Conservation (phyloP, 495 filamentous ascomycete genomes). For the Monascus purpureus region DNA sequence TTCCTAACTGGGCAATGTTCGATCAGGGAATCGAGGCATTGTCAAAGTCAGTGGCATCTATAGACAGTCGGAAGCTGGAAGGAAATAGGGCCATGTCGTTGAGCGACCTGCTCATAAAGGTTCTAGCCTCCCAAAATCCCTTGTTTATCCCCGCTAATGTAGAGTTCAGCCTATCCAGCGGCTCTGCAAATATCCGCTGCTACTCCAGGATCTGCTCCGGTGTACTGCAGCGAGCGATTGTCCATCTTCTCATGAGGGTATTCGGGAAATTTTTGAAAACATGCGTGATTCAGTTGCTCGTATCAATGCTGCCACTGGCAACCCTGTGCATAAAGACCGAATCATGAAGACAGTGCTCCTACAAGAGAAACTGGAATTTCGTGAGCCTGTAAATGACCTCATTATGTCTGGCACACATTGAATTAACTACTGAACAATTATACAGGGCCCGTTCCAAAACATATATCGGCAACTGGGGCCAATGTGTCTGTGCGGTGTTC, state of each 20-base stretch:
- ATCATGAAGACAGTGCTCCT: slow-evolving; percentile 39
- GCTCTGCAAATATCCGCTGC: slow-evolving; percentile 80
- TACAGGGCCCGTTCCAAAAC: slow-evolving; percentile 23
- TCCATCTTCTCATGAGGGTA: slow-evolving; percentile 61
- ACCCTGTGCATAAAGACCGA: slow-evolving; percentile 24
- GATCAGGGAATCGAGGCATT: slow-evolving; percentile 83
- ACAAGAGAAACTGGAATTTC: slow-evolving; percentile 47
- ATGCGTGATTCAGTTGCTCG: slow-evolving; percentile 56
- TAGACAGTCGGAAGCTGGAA: slow-evolving; percentile 46
- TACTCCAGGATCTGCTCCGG: slow-evolving; percentile 71
- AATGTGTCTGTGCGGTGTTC: slow-evolving; percentile 68
- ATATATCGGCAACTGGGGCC: slow-evolving; percentile 68
- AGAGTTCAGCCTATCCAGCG: slow-evolving; percentile 85
- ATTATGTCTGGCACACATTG: too few species aligned
- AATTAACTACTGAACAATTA: not conserved
- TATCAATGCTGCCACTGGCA: slow-evolving; percentile 60
- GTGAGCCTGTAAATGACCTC: slow-evolving; percentile 48
- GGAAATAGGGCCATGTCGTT: slow-evolving; percentile 63
- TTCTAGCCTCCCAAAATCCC: slow-evolving; percentile 14
- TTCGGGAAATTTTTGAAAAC: slow-evolving; percentile 57
- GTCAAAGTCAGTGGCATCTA: slow-evolving; percentile 58
- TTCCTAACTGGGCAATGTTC: slow-evolving; percentile 65
- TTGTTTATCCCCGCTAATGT: not conserved
- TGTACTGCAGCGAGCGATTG: slow-evolving; percentile 75
- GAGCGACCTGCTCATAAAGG: slow-evolving; percentile 85